phyloP scores from a whole-genome alignment of 495 filamentous ascomycete species.

The Aspergillus leporis region DNA sequence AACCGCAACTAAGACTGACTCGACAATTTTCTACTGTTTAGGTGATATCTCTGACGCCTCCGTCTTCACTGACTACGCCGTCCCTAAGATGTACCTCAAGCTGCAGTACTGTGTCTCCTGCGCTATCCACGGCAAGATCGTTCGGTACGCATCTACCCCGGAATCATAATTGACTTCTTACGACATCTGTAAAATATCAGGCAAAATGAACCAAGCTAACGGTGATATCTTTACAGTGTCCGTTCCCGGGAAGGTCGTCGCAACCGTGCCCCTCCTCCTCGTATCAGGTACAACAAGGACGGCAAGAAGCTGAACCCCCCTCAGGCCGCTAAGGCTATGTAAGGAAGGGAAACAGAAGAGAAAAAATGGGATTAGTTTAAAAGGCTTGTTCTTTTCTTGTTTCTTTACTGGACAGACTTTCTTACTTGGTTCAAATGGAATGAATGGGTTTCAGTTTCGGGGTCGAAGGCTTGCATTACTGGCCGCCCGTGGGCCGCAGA shows the following conservation, averaged over 20 bases:
- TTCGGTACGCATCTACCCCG: slow-evolving; percentile 71
- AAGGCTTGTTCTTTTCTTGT: slow-evolving; percentile 25
- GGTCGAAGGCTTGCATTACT: slow-evolving; percentile 18
- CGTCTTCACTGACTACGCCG: slow-evolving; percentile 97
- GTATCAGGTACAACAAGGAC: slow-evolving; percentile 99
- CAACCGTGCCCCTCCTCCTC: slow-evolving; percentile 96
- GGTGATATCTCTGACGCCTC: slow-evolving; percentile 99
- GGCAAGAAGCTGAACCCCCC: slow-evolving; percentile 99
- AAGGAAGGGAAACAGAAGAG: slow-evolving; percentile 42
- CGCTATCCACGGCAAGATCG: slow-evolving; percentile 99
- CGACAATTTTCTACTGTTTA: slow-evolving; percentile 38
- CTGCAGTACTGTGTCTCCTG: slow-evolving; percentile 99
- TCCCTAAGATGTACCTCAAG: slow-evolving; percentile 99
- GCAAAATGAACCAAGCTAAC: slow-evolving; percentile 2
- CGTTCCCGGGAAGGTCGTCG: slow-evolving; percentile 95
- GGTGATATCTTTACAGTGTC: slow-evolving; percentile 61
- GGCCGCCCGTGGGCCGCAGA: slow-evolving; percentile 9
- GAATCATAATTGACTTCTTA: not conserved
- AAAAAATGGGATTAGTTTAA: slow-evolving; percentile 41
- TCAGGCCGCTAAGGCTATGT: slow-evolving; percentile 69
- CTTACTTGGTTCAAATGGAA: slow-evolving; percentile 26
- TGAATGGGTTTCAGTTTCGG: slow-evolving; percentile 32
- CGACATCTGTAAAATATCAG: not conserved
- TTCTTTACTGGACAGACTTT: slow-evolving; percentile 20
- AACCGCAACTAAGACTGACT: slow-evolving; percentile 15